phyloP scores from a whole-genome alignment of 169 alveolate genomes.

The Perkinsus olseni region DNA sequence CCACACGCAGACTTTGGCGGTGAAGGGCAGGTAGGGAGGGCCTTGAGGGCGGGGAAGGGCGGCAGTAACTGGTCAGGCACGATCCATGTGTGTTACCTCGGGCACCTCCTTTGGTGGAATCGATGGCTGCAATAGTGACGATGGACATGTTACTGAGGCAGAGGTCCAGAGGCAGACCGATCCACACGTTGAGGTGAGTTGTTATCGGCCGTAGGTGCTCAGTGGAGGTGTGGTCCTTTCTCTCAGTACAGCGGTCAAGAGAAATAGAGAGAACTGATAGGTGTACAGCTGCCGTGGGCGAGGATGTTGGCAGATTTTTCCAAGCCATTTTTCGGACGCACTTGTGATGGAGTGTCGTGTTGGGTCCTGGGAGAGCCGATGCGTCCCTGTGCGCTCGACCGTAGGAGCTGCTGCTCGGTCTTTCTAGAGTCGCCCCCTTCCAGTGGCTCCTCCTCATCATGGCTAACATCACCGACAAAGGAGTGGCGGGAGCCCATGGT shows the following conservation, averaged over 20 bases:
- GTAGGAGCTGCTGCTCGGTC: no score
- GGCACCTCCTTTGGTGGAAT: conserved; percentile 57
- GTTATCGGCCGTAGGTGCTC: neutral
- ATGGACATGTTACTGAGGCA: neutral
- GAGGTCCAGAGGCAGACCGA: neutral
- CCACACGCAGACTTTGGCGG: conserved; percentile 13
- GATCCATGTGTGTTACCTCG: conserved; percentile 68
- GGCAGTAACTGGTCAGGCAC: conserved; percentile 34
- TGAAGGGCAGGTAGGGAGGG: conserved; percentile 17
- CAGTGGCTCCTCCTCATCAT: neutral
- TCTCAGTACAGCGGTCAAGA: neutral
- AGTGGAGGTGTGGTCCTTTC: neutral
- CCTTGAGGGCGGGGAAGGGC: conserved; percentile 24
- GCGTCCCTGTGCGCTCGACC: no score
- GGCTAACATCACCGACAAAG: neutral
- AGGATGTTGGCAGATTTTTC: no score
- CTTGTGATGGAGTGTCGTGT: no score
- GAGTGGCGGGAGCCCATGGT: neutral
- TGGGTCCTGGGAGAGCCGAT: no score
- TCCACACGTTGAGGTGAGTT: neutral
- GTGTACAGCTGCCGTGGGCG: no score
- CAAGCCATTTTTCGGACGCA: no score
- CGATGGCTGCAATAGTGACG: conserved; percentile 54
- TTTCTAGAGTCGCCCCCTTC: no score
- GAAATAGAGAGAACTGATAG: neutral